Evolutionary conservation across 352 stramenopile species (phyloP).

Genomic region (Phytophthora pinifolia): DNA sequence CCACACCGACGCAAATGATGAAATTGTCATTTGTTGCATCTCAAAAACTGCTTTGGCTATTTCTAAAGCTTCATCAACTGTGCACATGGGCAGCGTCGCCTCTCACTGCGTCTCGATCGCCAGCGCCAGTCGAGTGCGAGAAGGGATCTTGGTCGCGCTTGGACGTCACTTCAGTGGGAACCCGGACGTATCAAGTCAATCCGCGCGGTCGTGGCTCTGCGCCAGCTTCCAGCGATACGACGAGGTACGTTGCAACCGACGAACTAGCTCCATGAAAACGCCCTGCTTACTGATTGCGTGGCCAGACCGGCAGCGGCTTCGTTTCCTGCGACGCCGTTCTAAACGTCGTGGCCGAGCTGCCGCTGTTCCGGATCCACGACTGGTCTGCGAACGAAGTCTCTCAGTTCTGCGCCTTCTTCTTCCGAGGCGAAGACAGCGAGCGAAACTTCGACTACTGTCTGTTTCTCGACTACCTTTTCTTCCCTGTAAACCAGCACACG

Average conservation of each 20-base stretch:
- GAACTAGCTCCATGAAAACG: neutral
- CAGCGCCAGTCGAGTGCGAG: constrained; percentile 28
- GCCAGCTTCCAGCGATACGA: constrained; percentile 35
- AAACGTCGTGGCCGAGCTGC: constrained; percentile 31
- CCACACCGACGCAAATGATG: too few species aligned
- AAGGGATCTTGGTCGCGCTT: constrained; percentile 38
- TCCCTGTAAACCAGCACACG: constrained; percentile 29
- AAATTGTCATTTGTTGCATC: too few species aligned
- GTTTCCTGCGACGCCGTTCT: constrained; percentile 32
- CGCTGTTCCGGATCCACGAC: constrained; percentile 32
- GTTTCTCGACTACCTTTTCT: constrained; percentile 63
- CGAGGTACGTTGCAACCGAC: constrained; percentile 17
- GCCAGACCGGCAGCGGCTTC: constrained; percentile 16
- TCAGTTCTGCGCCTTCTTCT: constrained; percentile 44
- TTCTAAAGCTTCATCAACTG: neutral
- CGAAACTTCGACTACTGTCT: constrained; percentile 41
- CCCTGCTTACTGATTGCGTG: neutral
- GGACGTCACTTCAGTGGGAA: constrained; percentile 16
- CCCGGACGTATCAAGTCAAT: constrained; percentile 3
- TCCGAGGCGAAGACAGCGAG: constrained; percentile 18
- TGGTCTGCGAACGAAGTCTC: constrained; percentile 33
- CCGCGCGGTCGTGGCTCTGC: constrained; percentile 18
- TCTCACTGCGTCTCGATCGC: constrained; percentile 34
- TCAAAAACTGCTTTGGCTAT: constrained; percentile 6
- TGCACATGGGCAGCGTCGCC: constrained; percentile 28